Conservation (phyloP, 495 filamentous ascomycete species). For the Patellaria atrata region DNA sequence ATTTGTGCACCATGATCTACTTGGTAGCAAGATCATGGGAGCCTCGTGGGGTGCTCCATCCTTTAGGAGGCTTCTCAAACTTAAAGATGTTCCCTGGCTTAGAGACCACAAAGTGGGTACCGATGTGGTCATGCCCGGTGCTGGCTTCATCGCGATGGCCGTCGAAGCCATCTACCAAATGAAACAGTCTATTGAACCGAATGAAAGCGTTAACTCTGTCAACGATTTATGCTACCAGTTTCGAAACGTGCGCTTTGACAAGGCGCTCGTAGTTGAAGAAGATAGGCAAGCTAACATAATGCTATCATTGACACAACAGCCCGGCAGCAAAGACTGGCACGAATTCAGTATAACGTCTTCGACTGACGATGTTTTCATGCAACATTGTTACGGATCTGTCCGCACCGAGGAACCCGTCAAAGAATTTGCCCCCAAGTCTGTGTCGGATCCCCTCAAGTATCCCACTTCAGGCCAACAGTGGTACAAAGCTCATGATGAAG, state of each 20-base stretch:
- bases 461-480: neutral
- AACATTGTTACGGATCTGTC: neutral
- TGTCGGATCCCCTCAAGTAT: neutral
- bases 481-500: slow-evolving; percentile 2
- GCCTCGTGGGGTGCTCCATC: neutral
- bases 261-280: slow-evolving; percentile 3
- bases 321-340: slow-evolving; percentile 3
- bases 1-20: slow-evolving; percentile 2
- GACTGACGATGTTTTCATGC: neutral
- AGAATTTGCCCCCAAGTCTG: neutral
- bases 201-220: neutral
- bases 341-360: neutral
- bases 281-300: neutral
- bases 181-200: neutral
- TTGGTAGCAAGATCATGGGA: slow-evolving; percentile 3
- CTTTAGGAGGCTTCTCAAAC: neutral
- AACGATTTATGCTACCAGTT: neutral
- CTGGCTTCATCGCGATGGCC: slow-evolving; percentile 11
- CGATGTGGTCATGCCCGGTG: slow-evolving; percentile 6
- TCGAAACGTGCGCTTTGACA: slow-evolving; percentile 1
- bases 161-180: slow-evolving; percentile 9
- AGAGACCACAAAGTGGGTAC: slow-evolving; percentile 5
- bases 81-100: slow-evolving; percentile 6
- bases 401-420: neutral
- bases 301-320: neutral